Percentiles rank a stretch among this genome's conserved stretches.
Evolutionary conservation across 805 yeast species (phyloP).

Genomic region (Allodekkera sacchari): DNA sequence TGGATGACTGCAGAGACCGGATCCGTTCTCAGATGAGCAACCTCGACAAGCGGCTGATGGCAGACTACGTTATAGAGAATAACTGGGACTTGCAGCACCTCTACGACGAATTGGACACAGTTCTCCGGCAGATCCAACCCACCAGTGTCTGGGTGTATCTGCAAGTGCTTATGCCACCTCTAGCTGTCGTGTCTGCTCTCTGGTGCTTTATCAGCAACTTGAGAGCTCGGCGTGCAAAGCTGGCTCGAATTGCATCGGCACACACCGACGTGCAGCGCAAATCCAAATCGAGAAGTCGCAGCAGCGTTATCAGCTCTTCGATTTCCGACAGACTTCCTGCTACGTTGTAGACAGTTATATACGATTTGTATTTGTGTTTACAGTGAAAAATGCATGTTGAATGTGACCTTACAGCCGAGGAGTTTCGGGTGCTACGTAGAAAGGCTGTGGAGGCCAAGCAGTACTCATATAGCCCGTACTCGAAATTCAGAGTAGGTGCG

Average conservation of each 20-base stretch:
- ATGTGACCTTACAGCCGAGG: constrained; percentile 4
- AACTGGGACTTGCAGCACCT: constrained; percentile 37
- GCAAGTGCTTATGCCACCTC: constrained; percentile 3
- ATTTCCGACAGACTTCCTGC: too few relatives aligned
- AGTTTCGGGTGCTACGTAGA: constrained; percentile 8
- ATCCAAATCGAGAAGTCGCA: too few relatives aligned
- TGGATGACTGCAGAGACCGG: constrained; percentile 62
- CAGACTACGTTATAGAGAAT: constrained; percentile 68
- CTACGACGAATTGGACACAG: constrained; percentile 31
- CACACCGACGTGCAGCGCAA: too few relatives aligned
- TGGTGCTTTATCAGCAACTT: background rate
- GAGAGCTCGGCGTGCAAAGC: too few relatives aligned
- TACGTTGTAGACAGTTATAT: too few relatives aligned
- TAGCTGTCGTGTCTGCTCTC: constrained; percentile 1
- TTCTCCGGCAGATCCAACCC: constrained; percentile 34
- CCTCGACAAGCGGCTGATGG: constrained; percentile 42
- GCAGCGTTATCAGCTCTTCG: too few relatives aligned
- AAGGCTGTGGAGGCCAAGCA: constrained; percentile 16
- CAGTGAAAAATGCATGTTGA: too few relatives aligned
- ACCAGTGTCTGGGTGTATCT: background rate
- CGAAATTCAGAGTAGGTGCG: constrained; percentile 80
- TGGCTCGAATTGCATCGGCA: too few relatives aligned
- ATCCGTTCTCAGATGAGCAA: constrained; percentile 71
- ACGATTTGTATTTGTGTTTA: too few relatives aligned
- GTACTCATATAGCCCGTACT: constrained; percentile 62